Percentiles rank a stretch among this genome's conserved stretches.
Evolutionary conservation across 768 basidiomycete species (phyloP).

Genomic region (Podaxis sp.): DNA sequence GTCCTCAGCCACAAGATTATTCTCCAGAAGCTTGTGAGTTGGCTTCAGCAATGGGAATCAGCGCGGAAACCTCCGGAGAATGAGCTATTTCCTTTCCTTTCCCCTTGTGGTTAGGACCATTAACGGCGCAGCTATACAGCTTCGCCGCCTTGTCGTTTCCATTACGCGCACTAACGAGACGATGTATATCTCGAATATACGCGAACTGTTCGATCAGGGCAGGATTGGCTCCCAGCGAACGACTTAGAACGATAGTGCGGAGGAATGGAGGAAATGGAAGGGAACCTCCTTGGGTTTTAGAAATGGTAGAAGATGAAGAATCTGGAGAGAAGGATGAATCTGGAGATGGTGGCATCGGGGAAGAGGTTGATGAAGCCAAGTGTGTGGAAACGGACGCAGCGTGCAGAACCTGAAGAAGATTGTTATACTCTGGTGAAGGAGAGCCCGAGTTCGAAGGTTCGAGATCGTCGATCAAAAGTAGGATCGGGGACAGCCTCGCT

Average conservation of each 20-base stretch:
- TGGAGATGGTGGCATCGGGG: neutral
- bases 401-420: slow-evolving; percentile 1
- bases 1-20: neutral
- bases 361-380: neutral
- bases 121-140: neutral
- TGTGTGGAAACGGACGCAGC: neutral
- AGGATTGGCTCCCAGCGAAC: slow-evolving; percentile 5
- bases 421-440: neutral
- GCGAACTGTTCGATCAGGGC: slow-evolving; percentile 7
- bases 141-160: neutral
- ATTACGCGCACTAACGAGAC: neutral
- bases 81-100: neutral
- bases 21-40: neutral
- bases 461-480: slow-evolving; percentile 9
- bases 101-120: neutral
- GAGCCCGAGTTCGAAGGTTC: neutral
- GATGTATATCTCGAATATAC: slow-evolving; percentile 4
- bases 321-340: neutral
- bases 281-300: neutral
- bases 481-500: neutral
- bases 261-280: slow-evolving; percentile 8
- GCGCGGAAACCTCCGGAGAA: neutral
- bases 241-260: slow-evolving; percentile 10
- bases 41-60: slow-evolving; percentile 6
- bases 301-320: neutral